A percentile compares a stretch with the other conserved stretches of the same genome.
These are phyloP conservation scores for Deuterostichococcus epilithicus DNA, from an alignment of 139 green algal species.

Conservation along the genomic window DNA sequence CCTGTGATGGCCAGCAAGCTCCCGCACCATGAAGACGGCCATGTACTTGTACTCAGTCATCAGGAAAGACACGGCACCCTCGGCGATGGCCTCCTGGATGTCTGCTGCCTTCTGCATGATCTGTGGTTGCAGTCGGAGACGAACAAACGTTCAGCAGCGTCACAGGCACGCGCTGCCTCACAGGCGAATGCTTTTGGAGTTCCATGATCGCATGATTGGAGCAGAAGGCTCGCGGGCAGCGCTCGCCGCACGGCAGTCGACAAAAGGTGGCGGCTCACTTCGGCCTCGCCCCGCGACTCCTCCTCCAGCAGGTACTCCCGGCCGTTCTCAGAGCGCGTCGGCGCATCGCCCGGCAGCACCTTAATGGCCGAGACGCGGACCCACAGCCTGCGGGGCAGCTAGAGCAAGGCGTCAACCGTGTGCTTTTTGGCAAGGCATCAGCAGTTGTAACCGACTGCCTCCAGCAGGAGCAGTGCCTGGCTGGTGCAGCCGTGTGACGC, in stretches of 20 bases:
- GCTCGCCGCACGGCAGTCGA: too few relatives aligned
- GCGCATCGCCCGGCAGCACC: conserved; percentile 35
- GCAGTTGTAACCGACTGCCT: too few relatives aligned
- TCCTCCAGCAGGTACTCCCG: conserved; percentile 82
- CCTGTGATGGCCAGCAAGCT: background rate
- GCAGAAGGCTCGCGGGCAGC: too few relatives aligned
- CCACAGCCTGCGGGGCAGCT: conserved; percentile 47
- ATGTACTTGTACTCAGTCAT: conserved; percentile 95
- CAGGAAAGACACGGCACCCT: conserved; percentile 91
- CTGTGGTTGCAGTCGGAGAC: conserved; percentile 34
- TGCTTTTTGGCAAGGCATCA: too few relatives aligned
- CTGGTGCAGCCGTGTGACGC: too few relatives aligned
- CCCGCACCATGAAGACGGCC: conserved; percentile 76
- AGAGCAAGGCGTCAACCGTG: too few relatives aligned
- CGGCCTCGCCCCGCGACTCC: conserved; percentile 58
- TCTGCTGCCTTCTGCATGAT: conserved; percentile 82
- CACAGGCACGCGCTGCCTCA: too few relatives aligned
- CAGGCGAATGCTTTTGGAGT: too few relatives aligned
- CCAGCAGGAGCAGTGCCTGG: too few relatives aligned
- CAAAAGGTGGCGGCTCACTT: conserved; percentile 25
- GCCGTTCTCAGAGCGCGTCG: conserved; percentile 48
- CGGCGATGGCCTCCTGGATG: conserved; percentile 85
- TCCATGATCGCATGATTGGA: too few relatives aligned
- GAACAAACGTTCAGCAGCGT: too few relatives aligned
- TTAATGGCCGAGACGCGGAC: conserved; percentile 55